A percentile compares a stretch with the other conserved stretches of the same genome.
These are phyloP conservation scores for Alternaria dauci DNA, from an alignment of 2,329 filamentous ascomycete species.

Conservation along the genomic window DNA sequence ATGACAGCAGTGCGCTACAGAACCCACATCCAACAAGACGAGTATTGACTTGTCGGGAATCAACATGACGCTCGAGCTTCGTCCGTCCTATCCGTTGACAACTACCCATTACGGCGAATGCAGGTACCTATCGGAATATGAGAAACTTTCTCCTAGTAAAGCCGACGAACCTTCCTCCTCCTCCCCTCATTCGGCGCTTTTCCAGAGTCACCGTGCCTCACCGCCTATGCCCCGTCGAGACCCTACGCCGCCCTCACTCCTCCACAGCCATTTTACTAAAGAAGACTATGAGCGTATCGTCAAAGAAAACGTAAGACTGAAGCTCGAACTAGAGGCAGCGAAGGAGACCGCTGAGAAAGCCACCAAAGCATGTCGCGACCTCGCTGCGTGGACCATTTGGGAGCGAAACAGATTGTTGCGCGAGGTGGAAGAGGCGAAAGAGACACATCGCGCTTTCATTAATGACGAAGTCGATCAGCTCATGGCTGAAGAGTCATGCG, in stretches of 20 bases:
- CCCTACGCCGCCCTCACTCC: not conserved
- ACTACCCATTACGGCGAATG: not conserved
- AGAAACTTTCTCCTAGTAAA: not conserved
- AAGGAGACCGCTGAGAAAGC: not conserved
- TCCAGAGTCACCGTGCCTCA: not conserved
- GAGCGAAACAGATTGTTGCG: slow-evolving; percentile 6
- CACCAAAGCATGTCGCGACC: not conserved
- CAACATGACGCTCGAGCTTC: not conserved
- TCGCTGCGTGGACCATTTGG: slow-evolving; percentile 8
- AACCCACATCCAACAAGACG: not conserved
- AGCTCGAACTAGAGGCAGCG: not conserved
- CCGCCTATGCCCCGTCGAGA: not conserved
- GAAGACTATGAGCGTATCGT: not conserved
- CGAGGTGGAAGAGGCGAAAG: not conserved
- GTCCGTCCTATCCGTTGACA: not conserved
- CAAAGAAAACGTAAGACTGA: not conserved
- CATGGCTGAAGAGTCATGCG: not conserved
- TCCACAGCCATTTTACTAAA: not conserved
- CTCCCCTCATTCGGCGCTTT: not conserved
- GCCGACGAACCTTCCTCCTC: not conserved
- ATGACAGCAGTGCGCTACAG: no score
- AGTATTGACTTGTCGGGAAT: not conserved
- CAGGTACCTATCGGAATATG: not conserved
- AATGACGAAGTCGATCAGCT: not conserved
- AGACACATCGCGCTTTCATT: not conserved